Evolutionary conservation across 2,329 filamentous ascomycete genomes (phyloP), one percentile per base, ranked within the genome.

Genomic region (Colletotrichum tofieldiae): DNA sequence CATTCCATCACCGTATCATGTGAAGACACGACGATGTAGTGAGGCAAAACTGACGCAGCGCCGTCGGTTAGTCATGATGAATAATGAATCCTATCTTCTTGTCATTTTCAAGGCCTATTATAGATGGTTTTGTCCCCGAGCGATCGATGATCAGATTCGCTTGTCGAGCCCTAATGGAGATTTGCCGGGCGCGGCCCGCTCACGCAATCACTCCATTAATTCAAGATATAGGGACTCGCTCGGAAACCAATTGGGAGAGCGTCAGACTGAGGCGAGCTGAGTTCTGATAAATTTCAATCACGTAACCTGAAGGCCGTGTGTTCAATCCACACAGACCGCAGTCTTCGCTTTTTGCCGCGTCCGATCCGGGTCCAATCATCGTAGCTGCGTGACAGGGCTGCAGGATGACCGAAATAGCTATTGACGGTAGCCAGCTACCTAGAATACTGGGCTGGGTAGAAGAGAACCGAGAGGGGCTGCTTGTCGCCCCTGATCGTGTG

Each of bases 281-380:
- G 1, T 26, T 64, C 54, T 66, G 29, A 14, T 3, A 35, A 55
- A 60, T 52, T 69, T 69, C 52, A 55, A 14, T 64, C 59, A 26
- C 12, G 1, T 9, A 6, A 64, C 60, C 58, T 69, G 65, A 55
- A 60, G 52, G 65, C 60, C 65, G 65, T 69, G 58, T 72, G 52
- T 64, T 72, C 69, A 60, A 64, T 63, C 68, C 68, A 71, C 68
- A 67, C 56, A 68, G 65, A 58, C 65, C 52, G 58, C 58, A 67
- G 32, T 39, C 29, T 59, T 54, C 26, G 5, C 5, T 43, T 64
- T 71, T 59, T 54, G 51, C 32, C 4, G 6, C 45, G 18, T 9
- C 12, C 11, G 23, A 16, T 23, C 3, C 9, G 29, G 14, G 18
- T 14, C 20, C 20, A n/a, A 37, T 55, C 32, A 55, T 20, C 11